Conservation (phyloP, 2,329 filamentous ascomycete genomes). For the Stenocarpella maydis region DNA sequence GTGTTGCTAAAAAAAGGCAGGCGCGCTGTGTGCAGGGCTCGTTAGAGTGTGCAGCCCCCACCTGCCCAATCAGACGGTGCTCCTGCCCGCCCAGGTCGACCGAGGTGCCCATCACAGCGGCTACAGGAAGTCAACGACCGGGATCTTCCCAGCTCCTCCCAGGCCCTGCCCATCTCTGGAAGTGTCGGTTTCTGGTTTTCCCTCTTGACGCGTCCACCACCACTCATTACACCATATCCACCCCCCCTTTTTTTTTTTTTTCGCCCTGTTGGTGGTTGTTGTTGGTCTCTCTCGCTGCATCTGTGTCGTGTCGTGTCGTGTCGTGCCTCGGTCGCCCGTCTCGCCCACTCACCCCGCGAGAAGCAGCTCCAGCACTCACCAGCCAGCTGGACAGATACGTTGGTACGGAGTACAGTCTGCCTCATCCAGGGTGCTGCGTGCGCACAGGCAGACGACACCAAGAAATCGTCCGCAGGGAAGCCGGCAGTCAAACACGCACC, state of each 20-base stretch:
- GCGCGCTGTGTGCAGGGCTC: conserved; percentile 35
- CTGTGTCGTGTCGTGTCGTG: neutral
- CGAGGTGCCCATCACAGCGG: conserved; percentile 33
- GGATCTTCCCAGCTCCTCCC: neutral
- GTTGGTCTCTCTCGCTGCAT: conserved; percentile 7
- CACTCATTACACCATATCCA: neutral
- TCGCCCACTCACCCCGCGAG: neutral
- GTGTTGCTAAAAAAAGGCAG: conserved; percentile 35
- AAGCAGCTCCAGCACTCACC: neutral
- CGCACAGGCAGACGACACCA: neutral
- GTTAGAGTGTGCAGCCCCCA: conserved; percentile 25
- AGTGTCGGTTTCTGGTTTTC: neutral
- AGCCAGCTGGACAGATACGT: conserved; percentile 16
- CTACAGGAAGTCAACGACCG: conserved; percentile 31
- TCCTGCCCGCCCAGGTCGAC: conserved; percentile 10
- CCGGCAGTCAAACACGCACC: neutral
- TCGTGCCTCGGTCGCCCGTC: conserved; percentile 1
- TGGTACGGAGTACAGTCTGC: too few species aligned
- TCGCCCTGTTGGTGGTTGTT: too few species aligned
- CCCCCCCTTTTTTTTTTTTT: neutral
- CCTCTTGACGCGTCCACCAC: too few species aligned
- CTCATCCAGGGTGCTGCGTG: too few species aligned
- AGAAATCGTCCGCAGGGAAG: conserved; percentile 7
- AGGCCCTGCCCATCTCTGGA: neutral
- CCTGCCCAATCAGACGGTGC: conserved; percentile 29